Base-by-base conservation (phyloP, 805 yeast genomes). In the Blastobotrys muscicola region DNA sequence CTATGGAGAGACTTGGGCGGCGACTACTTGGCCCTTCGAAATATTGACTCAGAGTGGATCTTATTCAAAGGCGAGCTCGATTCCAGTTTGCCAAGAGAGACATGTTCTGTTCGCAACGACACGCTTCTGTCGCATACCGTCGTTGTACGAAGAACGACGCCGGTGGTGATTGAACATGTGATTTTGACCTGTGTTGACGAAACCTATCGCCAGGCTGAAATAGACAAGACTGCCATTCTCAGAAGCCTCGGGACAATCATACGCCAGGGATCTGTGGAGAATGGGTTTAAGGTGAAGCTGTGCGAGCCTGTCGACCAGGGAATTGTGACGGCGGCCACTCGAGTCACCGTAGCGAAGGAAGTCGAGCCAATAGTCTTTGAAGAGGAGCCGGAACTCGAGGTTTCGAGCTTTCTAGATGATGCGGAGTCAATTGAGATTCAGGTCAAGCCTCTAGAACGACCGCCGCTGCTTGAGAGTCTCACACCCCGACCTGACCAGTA, bases 221-320 rank as follows among this genome's bases (percentile, higher is more conserved):
- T 20, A 20, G 26, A 20, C 26, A 20, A 20, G 26, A 20, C 6
- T 6, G 6, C 26, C 26, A 20, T 20, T 20, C 6, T 20, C 26
- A 20, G 6, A 6, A 6, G 26, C 26, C 26, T 20, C 26, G 26
- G 26, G 26, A 23, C 58, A 2, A 57, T 67, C 10, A 61, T 65
- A 16, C 61, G 68, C 29, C 71, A 67, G 38, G 74, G 71, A 16
- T 76, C 72, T 47, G 41, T 74, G 13, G 59, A 57, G 3, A 53
- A 76, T 13, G 70, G 71, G 48, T 82, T 82, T 14, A 53, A 55
- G 5, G 70, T 85, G 2, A 52, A 74, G 3, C 69, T 79, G 16
- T 76, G 86, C 57, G 94, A 84, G 51, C 94, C 94, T 0, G 69
- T 76, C 2, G 75, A 72, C 35, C 94, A 84, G 56, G 95, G 95